Evolutionary conservation across 2,329 filamentous ascomycete species (phyloP), one percentile per base, ranked within the genome.

Genomic region (Microdochium nivale): DNA sequence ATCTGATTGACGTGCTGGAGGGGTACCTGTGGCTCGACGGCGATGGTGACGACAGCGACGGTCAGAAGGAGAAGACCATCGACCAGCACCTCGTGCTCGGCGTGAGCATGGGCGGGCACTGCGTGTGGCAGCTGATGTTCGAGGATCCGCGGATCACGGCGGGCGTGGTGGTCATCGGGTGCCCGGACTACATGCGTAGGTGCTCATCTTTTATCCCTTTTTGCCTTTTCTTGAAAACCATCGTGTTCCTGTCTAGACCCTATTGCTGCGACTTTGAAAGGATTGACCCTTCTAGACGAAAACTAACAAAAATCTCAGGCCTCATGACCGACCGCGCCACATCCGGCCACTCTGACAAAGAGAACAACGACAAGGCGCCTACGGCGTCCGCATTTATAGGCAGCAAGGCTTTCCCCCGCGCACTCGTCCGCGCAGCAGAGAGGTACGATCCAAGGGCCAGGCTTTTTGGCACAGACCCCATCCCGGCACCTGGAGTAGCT

Each of bases 91-190:
- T 95, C 11, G 87, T 86, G 11, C 74, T 95, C 37, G 94, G 94
- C 0, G 81, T 95, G 53, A 92, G 87, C 24, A 72, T 97, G 1
- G 94, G 94, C 5, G 94, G 89, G 0, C 94, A 97, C 66, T 83
- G 87, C 13, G 84, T 86, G 1, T 97, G 92, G 90, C 87, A 95
- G 63, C 78, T 83, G 25, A 70, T 96, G 53, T 79, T 96, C 47
- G 79, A 82, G 35, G 91, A 97, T 54, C 81, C 84, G 19, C 79
- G 90, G 56, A 79, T 97, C 51, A 84, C 78, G n/a, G 84, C 87
- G 0, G 90, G 81, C 1, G 83, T 95, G 8, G 77, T 88, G 2
- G 78, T 96, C 24, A 88, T 97, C 50, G 94, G 92, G 1, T 96
- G 90, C 67, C 90, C 91, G 1, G 92, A 99, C 68, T 96, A 88